A percentile compares a stretch with the other conserved stretches of the same genome.
These are phyloP conservation scores for Prillingera fragicola DNA, from an alignment of 1,284 basidiomycete species.

Conservation along the genomic window DNA sequence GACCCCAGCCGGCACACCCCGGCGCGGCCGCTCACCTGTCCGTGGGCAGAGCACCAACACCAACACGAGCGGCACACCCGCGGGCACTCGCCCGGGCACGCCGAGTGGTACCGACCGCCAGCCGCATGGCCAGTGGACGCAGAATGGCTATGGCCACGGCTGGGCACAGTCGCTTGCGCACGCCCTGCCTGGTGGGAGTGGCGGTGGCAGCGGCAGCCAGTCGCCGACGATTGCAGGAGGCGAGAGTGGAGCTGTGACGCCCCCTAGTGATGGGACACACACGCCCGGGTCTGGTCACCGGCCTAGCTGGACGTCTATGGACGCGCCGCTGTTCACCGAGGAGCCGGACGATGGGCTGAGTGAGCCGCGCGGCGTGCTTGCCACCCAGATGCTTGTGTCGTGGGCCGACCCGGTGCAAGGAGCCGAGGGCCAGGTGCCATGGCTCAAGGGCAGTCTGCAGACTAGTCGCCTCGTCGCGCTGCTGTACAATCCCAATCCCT, in stretches of 20 bases:
- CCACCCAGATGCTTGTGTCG: conserved; percentile 6
- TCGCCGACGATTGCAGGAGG: not conserved
- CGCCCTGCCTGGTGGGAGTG: not conserved
- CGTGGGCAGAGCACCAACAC: too few relatives aligned
- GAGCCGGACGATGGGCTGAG: too few relatives aligned
- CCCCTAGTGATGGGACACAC: not conserved
- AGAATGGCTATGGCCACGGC: too few relatives aligned
- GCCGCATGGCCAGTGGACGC: too few relatives aligned
- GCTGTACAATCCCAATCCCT: conserved; percentile 26
- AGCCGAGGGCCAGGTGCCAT: conserved; percentile 11
- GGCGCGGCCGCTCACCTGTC: conserved; percentile 1
- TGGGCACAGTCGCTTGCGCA: too few relatives aligned
- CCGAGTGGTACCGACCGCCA: too few relatives aligned
- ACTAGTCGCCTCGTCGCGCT: conserved; percentile 21
- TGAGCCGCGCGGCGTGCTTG: conserved; percentile 11
- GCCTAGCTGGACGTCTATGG: not conserved
- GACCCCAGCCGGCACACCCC: too few relatives aligned
- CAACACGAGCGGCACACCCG: too few relatives aligned
- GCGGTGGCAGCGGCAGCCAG: not conserved
- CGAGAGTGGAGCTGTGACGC: not conserved
- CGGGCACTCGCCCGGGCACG: too few relatives aligned
- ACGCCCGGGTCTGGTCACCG: not conserved
- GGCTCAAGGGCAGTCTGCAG: conserved; percentile 22
- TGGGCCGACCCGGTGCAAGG: conserved; percentile 5
- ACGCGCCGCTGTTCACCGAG: too few relatives aligned